These are phyloP conservation scores for Groenewaldozyma salmanticensis DNA, from an alignment of 805 yeast genomes.

Conservation along the genomic window DNA sequence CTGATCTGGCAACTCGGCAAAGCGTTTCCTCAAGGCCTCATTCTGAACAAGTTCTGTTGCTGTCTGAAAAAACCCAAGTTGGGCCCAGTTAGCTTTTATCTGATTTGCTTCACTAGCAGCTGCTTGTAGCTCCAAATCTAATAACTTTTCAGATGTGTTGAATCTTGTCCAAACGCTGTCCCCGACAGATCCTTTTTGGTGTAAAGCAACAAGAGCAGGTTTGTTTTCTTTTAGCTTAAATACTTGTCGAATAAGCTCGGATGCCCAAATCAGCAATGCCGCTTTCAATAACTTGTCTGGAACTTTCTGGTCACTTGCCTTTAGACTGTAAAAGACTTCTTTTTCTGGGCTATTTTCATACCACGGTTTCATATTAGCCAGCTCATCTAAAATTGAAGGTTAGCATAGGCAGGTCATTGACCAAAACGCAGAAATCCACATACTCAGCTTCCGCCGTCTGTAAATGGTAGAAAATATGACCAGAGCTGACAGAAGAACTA, in stretches of 20 bases:
- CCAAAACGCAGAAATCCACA: too few species aligned
- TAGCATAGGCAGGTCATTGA: not conserved
- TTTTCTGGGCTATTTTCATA: constrained; percentile 56
- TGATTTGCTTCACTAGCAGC: constrained; percentile 65
- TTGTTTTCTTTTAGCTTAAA: constrained; percentile 73
- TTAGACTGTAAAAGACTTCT: constrained; percentile 52
- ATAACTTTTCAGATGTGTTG: constrained; percentile 64
- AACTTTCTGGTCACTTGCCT: constrained; percentile 43
- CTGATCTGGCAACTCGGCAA: constrained; percentile 24
- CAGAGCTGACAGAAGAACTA: constrained; percentile 55
- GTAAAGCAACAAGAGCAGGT: constrained; percentile 56
- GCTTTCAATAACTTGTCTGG: constrained; percentile 72
- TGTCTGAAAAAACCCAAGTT: constrained; percentile 52
- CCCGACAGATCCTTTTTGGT: constrained; percentile 84
- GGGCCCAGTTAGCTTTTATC: constrained; percentile 73
- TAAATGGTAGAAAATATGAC: constrained; percentile 60
- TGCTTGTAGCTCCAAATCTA: constrained; percentile 73
- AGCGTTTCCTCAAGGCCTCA: constrained; percentile 79
- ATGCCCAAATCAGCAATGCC: constrained; percentile 60
- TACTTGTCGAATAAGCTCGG: constrained; percentile 78
- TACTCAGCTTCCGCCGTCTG: constrained; percentile 42
- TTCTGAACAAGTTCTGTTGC: constrained; percentile 88
- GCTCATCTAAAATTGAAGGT: constrained; percentile 28
- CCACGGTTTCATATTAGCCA: constrained; percentile 58
- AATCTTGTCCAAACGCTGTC: constrained; percentile 80